Conservation (phyloP, 345 rosid species). For the Brassica rapa region DNA sequence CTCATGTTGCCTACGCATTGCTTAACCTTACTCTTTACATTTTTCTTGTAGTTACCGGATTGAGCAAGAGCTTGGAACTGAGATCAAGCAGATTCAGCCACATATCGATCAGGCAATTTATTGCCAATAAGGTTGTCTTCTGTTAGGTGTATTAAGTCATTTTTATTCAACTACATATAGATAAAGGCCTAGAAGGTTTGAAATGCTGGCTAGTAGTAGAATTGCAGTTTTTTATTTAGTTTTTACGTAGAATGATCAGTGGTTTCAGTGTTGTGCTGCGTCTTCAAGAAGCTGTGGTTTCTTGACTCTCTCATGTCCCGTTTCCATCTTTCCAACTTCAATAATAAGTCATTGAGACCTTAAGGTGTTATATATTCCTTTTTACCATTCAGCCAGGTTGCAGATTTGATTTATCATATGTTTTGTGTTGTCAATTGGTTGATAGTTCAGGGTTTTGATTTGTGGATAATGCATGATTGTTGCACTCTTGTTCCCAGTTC, state of each 20-base stretch:
- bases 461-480: conserved; percentile 1
- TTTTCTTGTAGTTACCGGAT: conserved; percentile 71
- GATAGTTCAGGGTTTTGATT: neutral
- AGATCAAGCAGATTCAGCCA: conserved; percentile 90
- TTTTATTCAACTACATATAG: neutral
- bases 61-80: conserved; percentile 95
- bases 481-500: conserved; percentile 7
- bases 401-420: conserved; percentile 11
- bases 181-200: neutral
- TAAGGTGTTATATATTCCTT: neutral
- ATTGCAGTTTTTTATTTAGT: conserved; percentile 4
- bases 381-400: neutral
- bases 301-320: conserved; percentile 9
- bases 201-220: neutral
- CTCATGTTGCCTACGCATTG: neutral
- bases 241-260: conserved; percentile 14
- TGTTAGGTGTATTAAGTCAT: conserved; percentile 25
- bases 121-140: conserved; percentile 55
- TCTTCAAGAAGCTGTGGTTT: conserved; percentile 29
- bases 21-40: neutral
- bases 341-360: conserved; percentile 16
- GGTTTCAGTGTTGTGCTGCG: conserved; percentile 21
- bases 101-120: conserved; percentile 90
- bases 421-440: neutral
- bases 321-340: conserved; percentile 23